These are phyloP conservation scores for Pterula multifida DNA, from an alignment of 1,284 basidiomycete genomes.

Conservation along the genomic window DNA sequence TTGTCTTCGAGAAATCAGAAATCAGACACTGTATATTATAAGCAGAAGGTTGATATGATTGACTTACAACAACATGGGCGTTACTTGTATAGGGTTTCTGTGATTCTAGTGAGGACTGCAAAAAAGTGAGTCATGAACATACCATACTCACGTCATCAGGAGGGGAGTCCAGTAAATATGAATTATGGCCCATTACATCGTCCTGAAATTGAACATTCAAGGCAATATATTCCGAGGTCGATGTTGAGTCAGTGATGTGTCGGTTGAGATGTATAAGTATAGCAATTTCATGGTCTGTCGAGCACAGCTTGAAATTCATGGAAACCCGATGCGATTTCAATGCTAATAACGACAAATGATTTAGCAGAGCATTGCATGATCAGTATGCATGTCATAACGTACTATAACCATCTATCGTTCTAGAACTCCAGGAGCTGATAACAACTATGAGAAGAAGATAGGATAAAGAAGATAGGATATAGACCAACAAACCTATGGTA, in stretches of 20 bases:
- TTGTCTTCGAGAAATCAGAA: constrained; percentile 15
- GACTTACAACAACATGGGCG: constrained; percentile 59
- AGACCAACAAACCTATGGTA: constrained; percentile 51
- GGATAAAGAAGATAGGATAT: neutral
- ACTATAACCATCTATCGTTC: constrained; percentile 23
- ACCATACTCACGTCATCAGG: constrained; percentile 9
- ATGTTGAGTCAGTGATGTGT: constrained; percentile 51
- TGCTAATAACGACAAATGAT: constrained; percentile 1
- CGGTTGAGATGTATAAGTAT: constrained; percentile 80
- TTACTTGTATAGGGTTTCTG: constrained; percentile 74
- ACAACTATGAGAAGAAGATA: neutral
- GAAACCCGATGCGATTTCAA: constrained; percentile 21
- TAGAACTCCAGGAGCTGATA: constrained; percentile 44
- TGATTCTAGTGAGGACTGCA: constrained; percentile 19
- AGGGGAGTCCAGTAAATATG: constrained; percentile 2
- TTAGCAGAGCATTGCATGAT: constrained; percentile 3
- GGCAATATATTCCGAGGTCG: constrained; percentile 60
- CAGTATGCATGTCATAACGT: constrained; percentile 4
- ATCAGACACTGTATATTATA: neutral
- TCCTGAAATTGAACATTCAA: constrained; percentile 47
- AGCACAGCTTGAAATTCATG: constrained; percentile 23
- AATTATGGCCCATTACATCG: constrained; percentile 11
- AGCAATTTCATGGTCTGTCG: constrained; percentile 17
- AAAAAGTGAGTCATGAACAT: constrained; percentile 13
- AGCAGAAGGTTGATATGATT: neutral